Evolutionary conservation across 257 asterid genomes (phyloP), one percentile per base, ranked within the genome.

Genomic region (Coffea canephora): DNA sequence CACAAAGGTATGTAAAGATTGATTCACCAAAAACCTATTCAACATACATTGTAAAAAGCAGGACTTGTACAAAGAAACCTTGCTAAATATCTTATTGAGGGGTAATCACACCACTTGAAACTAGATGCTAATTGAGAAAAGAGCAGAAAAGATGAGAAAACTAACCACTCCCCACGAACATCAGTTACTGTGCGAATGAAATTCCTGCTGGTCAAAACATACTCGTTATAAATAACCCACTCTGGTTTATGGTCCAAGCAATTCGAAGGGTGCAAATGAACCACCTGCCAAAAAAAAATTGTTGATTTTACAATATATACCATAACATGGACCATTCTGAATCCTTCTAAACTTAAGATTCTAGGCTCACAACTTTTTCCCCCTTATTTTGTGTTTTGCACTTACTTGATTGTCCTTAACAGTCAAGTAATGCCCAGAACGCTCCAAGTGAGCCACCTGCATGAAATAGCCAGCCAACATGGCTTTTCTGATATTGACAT

Each of bases 401-500:
- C 92, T 79, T 86, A 90, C 98, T 83, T 96, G 98, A 86, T 94
- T 96, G 87, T 96, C 99, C 85, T 96, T 96, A 69, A 96, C 98
- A 0, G 99, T 94, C 78, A 94, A 87, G 87, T 94, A 96, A 84
- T 94, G 97, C 19, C 97, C 97, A 11, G 94, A 87, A 36, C 94
- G 96, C 84, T 94, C 99, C 81, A 93, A 79, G 88, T 95, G 99
- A 57, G 99, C 98, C 81, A 96, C 99, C 91, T 96, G 99, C 99
- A 96, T 96, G 83, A 96, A 96, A 84, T 95, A 96, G 72, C 98
- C 99, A 87, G 99, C 99, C n/a, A 96, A 85, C 99, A 96, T 96
- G 41, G 99, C 99, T 87, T 93, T 93, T 80, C 99, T 87, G 85
- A 96, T 96, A 84, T 93, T 95, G 80, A 91, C 87, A 82, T 96